Conservation (phyloP, 352 stramenopile species). For the Stramenopiles sp. region DNA sequence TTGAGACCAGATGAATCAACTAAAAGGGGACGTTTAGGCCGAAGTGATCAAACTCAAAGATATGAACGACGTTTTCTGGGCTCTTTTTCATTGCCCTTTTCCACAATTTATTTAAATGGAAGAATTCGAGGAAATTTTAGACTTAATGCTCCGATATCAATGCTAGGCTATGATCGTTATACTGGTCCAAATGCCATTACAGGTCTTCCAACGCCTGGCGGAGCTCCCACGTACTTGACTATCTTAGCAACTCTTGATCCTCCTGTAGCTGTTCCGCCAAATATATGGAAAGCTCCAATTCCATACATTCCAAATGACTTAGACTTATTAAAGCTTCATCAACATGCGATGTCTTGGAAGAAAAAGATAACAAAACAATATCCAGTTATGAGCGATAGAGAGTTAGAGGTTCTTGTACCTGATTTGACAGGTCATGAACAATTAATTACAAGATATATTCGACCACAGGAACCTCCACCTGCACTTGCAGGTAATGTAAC, state of each 20-base stretch:
- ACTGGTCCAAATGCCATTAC: too few relatives aligned
- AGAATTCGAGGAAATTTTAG: slow-evolving; percentile 33
- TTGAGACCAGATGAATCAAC: slow-evolving; percentile 23
- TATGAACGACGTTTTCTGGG: slow-evolving; percentile 46
- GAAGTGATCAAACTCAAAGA: slow-evolving; percentile 19
- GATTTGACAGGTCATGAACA: not conserved
- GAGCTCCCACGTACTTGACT: too few relatives aligned
- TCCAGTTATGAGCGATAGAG: not conserved
- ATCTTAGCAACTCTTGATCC: too few relatives aligned
- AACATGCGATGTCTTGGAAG: not conserved
- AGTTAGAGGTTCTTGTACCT: slow-evolving; percentile 1
- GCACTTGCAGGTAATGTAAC: slow-evolving; percentile 7
- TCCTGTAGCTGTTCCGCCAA: too few relatives aligned
- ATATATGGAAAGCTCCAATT: too few relatives aligned
- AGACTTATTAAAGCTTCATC: slow-evolving; percentile 2
- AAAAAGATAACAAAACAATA: slow-evolving; percentile 8
- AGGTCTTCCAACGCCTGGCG: too few relatives aligned
- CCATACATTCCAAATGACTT: too few relatives aligned
- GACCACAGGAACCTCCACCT: slow-evolving; percentile 18
- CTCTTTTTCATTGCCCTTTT: slow-evolving; percentile 36
- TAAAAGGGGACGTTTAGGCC: slow-evolving; percentile 18
- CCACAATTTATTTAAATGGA: slow-evolving; percentile 35
- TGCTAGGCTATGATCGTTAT: slow-evolving; percentile 28
- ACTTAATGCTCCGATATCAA: slow-evolving; percentile 33
- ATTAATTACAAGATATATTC: not conserved